Evolutionary conservation across 1,284 basidiomycete species (phyloP), one percentile per base, ranked within the genome.

Genomic region (Malassezia nana): DNA sequence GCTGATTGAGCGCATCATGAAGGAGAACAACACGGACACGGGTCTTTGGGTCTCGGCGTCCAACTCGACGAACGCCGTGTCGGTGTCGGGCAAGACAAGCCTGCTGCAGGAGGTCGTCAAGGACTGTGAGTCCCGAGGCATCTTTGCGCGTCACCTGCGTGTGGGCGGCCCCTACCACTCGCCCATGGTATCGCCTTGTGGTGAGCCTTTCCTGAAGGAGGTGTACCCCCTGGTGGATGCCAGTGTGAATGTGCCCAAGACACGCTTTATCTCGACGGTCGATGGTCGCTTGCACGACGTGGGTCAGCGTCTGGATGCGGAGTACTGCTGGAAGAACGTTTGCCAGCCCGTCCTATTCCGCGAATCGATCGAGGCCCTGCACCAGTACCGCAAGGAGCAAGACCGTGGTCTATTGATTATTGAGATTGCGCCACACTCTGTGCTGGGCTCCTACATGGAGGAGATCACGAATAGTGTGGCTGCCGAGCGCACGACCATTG

Each of bases 241-340:
- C 12, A 31, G 25, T n/a, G 41, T 29, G 22, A 56, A 56, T 29
- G 52, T 56, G 31, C 56, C 56, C n/a, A 54, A 31, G 28, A 41
- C 40, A 15, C 46, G 51, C 42, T 53, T 54, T 22, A 52, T 53
- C 46, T 58, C 56, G n/a, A 58, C 56, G 1, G 50, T 58, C 20
- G 33, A 53, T 10, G 51, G 56, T 15, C 33, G 42, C 24, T 41
- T 58, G 42, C 52, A 46, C 51, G 42, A 47, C 4, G 28, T 28
- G 6, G 50, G 51, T 31, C 3, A 41, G 13, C 16, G 41, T 29
- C 50, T 57, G 20, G 52, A 48, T 29, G 51, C 56, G 4, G 43
- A 54, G 47, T 58, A 58, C 56, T 58, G 50, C 56, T 58, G 56
- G 56, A 26, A 58, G 46, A 58, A 58, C 22, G 56, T 54, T n/a